Evolutionary conservation across 148 eudicot genomes (phyloP), one percentile per base, ranked within the genome.

Genomic region (Cornus suecica): DNA sequence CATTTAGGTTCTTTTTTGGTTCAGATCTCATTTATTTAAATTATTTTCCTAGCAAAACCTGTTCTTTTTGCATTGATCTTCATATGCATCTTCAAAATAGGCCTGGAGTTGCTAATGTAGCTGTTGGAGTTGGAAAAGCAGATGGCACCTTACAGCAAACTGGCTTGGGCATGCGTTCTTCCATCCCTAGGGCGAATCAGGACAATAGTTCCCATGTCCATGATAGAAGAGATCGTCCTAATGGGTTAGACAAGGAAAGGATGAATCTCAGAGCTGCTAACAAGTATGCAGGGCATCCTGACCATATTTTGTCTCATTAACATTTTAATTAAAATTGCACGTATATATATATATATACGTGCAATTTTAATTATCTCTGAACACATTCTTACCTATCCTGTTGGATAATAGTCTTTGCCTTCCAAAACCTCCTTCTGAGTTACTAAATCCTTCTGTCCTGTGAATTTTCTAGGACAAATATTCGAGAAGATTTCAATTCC

Each of bases 141-240:
- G 94, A 88, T 73, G 83, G 86, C 31, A 70, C 73, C 63, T 60
- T 68, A 20, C 87, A 78, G 28, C 87, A 84, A 62, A 77, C 84
- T 74, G 76, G 84, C 80, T 70, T 80, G 76, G 86, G 81, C 77
- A 74, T 84, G 80, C 89, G 89, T 30, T 74, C 89, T 70, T 80
- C 87, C 74, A 56, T 81, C 56, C 80, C 88, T 64, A 81, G 86
- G 87, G 66, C 86, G 74, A 91, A 90, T n/a, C 89, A 83, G 61
- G 94, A 88, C 51, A 84, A 56, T 71, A 80, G 70, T 66, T 65
- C 85, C 68, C 68, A 73, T 76, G 83, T 83, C 75, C 77, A 77
- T 62, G 89, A 88, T 69, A 84, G 82, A 83, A 82, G 80, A 73
- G 92, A 87, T 27, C 87, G 85, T 29, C 71, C 85, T 10, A 70